Evolutionary conservation across 2,329 filamentous ascomycete species (phyloP).

Genomic region (Trichophyton schoenleinii): DNA sequence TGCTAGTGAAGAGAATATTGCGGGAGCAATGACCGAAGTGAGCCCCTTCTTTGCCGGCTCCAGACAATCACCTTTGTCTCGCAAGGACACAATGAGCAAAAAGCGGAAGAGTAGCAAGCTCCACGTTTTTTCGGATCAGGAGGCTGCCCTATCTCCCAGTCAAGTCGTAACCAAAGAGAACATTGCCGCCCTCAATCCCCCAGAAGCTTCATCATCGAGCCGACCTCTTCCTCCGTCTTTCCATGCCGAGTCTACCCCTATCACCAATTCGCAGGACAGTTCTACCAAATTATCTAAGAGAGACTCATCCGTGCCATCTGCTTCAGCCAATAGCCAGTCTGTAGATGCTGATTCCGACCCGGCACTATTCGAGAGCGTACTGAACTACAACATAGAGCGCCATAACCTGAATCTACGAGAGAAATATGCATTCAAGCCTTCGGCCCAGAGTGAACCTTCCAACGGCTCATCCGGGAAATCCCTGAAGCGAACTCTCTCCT

Average conservation of each 20-base stretch:
- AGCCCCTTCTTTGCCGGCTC: constrained; percentile 39
- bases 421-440: constrained; percentile 1
- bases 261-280: neutral
- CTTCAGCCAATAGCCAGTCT: neutral
- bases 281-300: neutral
- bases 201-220: neutral
- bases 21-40: constrained; percentile 21
- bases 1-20: constrained; percentile 23
- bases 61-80: neutral
- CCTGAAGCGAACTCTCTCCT: neutral
- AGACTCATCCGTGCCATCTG: neutral
- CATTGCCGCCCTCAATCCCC: too few species aligned
- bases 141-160: neutral
- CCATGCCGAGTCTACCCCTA: neutral
- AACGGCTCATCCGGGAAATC: neutral
- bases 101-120: constrained; percentile 34
- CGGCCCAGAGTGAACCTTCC: neutral
- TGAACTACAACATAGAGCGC: constrained; percentile 2
- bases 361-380: neutral
- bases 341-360: constrained; percentile 1
- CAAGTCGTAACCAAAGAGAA: neutral
- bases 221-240: neutral
- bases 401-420: neutral
- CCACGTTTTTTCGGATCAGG: constrained; percentile 42
- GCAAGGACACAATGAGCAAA: constrained; percentile 23